A percentile compares a stretch with the other conserved stretches of the same genome.
Conservation (phyloP, 495 filamentous ascomycete genomes). For the Penicilliopsis zonata region DNA sequence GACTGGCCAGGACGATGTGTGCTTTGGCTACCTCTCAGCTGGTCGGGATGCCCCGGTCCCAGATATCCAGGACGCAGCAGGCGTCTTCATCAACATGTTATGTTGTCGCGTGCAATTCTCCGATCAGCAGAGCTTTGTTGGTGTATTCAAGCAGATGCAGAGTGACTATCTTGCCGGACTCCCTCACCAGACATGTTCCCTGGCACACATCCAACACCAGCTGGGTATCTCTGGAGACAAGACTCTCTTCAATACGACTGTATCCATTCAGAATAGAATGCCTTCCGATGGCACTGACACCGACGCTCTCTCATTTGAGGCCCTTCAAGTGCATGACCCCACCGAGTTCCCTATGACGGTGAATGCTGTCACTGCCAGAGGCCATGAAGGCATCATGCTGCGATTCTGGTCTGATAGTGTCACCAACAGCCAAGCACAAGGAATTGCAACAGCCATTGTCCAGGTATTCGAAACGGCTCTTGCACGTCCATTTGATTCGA, state of each 20-base stretch:
- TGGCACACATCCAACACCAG: conserved; percentile 44
- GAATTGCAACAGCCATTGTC: conserved; percentile 18
- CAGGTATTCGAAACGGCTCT: conserved; percentile 23
- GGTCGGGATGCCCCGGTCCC: conserved; percentile 36
- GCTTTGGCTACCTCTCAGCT: conserved; percentile 43
- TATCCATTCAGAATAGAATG: conserved; percentile 41
- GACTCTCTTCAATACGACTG: conserved; percentile 43
- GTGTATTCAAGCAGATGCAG: conserved; percentile 33
- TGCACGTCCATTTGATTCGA: conserved; percentile 11
- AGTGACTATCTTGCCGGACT: conserved; percentile 36
- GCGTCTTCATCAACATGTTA: conserved; percentile 46
- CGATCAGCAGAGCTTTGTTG: conserved; percentile 17
- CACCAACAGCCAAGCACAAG: conserved; percentile 25
- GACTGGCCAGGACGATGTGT: conserved; percentile 41
- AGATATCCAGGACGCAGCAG: conserved; percentile 40
- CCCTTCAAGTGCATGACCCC: conserved; percentile 31
- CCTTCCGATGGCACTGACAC: conserved; percentile 19
- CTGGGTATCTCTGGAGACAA: conserved; percentile 37
- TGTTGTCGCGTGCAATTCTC: conserved; percentile 37
- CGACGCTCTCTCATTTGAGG: conserved; percentile 25
- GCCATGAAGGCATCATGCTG: conserved; percentile 31
- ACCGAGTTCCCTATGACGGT: conserved; percentile 39
- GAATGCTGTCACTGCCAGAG: conserved; percentile 31
- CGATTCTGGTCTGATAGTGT: conserved; percentile 37
- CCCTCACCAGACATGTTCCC: conserved; percentile 38